Evolutionary conservation across 2,329 filamentous ascomycete species (phyloP).

Genomic region (Paecilomyces dactylethromorphus): DNA sequence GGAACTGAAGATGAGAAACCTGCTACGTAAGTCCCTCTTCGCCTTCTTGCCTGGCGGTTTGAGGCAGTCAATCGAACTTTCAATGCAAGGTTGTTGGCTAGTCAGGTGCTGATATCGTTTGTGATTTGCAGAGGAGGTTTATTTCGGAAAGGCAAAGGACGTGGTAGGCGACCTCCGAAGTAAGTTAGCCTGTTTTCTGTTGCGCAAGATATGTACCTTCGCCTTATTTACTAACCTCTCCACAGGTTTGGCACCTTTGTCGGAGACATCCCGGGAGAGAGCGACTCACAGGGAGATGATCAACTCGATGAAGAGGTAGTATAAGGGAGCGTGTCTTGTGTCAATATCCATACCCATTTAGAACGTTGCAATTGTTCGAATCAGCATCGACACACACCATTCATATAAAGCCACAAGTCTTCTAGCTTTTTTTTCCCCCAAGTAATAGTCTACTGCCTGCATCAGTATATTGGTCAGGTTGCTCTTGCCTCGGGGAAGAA

Average conservation of each 20-base stretch:
- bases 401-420: neutral
- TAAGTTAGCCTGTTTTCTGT: conserved; percentile 29
- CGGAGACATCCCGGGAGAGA: conserved; percentile 74
- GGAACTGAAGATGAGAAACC: conserved; percentile 98
- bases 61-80: conserved; percentile 10
- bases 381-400: neutral
- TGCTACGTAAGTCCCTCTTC: conserved; percentile 55
- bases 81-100: neutral
- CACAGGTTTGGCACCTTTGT: conserved; percentile 64
- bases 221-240: conserved; percentile 10
- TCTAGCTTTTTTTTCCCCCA: neutral
- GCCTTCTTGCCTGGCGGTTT: neutral
- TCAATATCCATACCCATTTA: neutral
- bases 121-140: conserved; percentile 67
- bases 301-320: conserved; percentile 45
- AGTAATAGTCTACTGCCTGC: neutral
- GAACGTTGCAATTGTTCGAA: neutral
- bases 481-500: neutral
- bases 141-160: conserved; percentile 99
- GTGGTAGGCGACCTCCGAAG: conserved; percentile 93
- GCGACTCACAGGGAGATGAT: conserved; percentile 88
- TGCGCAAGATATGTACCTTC: neutral
- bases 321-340: neutral
- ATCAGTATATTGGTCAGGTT: neutral
- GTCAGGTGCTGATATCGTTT: conserved; percentile 4